Percentiles rank a stretch among this genome's conserved stretches.
Evolutionary conservation across 306 rosid genomes (phyloP).

Genomic region (Lablab purpureus): DNA sequence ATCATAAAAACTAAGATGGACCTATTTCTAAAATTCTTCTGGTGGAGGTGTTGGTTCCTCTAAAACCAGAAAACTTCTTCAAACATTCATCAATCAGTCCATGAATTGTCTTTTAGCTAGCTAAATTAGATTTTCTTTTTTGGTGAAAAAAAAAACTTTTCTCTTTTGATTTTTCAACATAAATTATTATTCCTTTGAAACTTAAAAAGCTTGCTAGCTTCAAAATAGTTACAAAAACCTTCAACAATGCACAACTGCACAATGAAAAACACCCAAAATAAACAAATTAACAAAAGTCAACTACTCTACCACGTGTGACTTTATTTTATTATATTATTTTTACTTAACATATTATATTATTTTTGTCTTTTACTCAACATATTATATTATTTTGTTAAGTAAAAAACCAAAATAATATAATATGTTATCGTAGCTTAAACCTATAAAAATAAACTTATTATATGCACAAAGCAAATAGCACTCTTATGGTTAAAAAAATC

Average conservation of each 20-base stretch:
- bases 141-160: too few species aligned
- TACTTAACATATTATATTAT: too few species aligned
- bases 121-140: neutral
- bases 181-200: too few species aligned
- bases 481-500: neutral
- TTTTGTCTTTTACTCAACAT: too few species aligned
- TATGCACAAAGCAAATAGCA: neutral
- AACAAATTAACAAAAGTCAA: neutral
- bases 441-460: neutral
- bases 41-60: too few species aligned
- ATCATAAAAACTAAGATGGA: too few species aligned
- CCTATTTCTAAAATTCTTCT: too few species aligned
- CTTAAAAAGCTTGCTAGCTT: neutral
- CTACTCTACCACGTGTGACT: neutral
- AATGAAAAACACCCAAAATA: neutral
- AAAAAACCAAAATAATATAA: neutral
- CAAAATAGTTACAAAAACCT: too few species aligned
- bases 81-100: neutral
- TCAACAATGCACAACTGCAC: too few species aligned
- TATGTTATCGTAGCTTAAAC: neutral
- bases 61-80: too few species aligned
- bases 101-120: neutral
- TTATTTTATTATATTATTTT: too few species aligned
- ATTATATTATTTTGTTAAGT: too few species aligned
- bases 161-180: neutral